Evolutionary conservation across 768 basidiomycete species (phyloP).

Genomic region (Kockovaella imperatae): DNA sequence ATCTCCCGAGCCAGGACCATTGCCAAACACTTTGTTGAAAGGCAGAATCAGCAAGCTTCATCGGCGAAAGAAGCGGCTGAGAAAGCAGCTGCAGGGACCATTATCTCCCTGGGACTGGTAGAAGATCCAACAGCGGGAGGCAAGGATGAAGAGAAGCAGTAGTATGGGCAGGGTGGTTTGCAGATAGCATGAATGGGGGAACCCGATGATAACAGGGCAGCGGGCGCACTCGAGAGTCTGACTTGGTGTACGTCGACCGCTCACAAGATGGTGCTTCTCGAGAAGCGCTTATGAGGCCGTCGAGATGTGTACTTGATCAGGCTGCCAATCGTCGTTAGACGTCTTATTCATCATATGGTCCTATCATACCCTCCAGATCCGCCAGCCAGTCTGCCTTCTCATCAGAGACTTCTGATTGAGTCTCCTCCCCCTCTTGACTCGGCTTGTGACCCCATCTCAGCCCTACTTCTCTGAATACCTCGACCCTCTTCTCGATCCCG

Average conservation of each 20-base stretch:
- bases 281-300: not conserved
- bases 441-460: slow-evolving; percentile 50
- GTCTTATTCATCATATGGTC: slow-evolving; percentile 11
- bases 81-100: slow-evolving; percentile 62
- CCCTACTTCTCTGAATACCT: slow-evolving; percentile 77
- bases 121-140: too few relatives aligned
- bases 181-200: not conserved
- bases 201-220: not conserved
- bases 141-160: slow-evolving; percentile 47
- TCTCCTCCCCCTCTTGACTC: not conserved
- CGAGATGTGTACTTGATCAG: not conserved
- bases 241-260: not conserved
- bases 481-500: slow-evolving; percentile 56
- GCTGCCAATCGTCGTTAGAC: not conserved
- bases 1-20: too few relatives aligned
- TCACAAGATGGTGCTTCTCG: not conserved
- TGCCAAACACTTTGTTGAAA: too few relatives aligned
- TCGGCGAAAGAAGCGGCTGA: slow-evolving; percentile 66
- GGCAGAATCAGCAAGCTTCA: slow-evolving; percentile 30
- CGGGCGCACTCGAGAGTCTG: not conserved
- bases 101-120: slow-evolving; percentile 69
- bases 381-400: slow-evolving; percentile 4
- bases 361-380: slow-evolving; percentile 15
- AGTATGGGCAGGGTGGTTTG: not conserved
- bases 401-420: not conserved